Evolutionary conservation across 1,284 basidiomycete genomes (phyloP).

Genomic region (Testicularia cyperi): DNA sequence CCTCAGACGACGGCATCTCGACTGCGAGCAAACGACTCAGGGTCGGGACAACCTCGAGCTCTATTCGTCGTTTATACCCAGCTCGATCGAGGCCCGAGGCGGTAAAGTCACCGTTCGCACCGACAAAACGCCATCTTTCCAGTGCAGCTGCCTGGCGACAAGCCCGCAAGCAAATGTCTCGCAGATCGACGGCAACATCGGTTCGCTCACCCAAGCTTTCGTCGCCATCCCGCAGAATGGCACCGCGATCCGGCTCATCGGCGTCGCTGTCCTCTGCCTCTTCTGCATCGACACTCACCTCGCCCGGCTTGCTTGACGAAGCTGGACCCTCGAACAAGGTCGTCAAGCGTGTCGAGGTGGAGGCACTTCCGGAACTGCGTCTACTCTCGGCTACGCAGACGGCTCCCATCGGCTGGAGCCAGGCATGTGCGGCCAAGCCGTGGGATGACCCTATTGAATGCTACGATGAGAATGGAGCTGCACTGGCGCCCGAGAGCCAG

Average conservation of each 20-base stretch:
- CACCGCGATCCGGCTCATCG: not conserved
- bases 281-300: not conserved
- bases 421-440: not conserved
- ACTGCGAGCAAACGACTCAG: too few species aligned
- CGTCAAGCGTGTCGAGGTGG: not conserved
- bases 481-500: slow-evolving; percentile 18
- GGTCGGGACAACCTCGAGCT: too few species aligned
- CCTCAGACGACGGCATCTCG: too few species aligned
- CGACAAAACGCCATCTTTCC: too few species aligned
- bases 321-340: not conserved
- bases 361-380: slow-evolving; percentile 27
- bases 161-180: too few species aligned
- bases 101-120: too few species aligned
- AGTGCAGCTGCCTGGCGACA: too few species aligned
- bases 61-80: too few species aligned
- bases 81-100: too few species aligned
- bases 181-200: too few species aligned
- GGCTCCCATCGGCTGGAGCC: slow-evolving; percentile 28
- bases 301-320: not conserved
- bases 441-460: slow-evolving; percentile 2
- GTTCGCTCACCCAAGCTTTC: not conserved
- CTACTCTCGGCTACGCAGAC: slow-evolving; percentile 35
- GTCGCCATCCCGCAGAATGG: not conserved
- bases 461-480: slow-evolving; percentile 12
- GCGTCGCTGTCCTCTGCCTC: not conserved